Evolutionary conservation across 768 basidiomycete genomes (phyloP).

Genomic region (Macrocybe gigantea): DNA sequence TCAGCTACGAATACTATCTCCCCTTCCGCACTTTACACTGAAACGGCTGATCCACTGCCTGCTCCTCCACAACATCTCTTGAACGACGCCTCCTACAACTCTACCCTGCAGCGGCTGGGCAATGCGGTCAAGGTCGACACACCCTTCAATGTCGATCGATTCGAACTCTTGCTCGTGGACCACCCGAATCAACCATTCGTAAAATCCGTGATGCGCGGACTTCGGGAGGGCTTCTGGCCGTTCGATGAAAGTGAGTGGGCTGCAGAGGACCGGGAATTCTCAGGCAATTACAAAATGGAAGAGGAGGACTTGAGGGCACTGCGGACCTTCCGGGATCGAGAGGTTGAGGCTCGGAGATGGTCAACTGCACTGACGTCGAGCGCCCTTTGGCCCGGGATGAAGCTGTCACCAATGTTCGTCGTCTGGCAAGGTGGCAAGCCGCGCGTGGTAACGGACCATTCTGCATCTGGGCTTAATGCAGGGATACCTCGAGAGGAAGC

Average conservation of each 20-base stretch:
- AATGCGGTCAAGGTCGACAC: conserved; percentile 15
- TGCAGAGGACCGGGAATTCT: background rate
- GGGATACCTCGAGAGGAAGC: conserved; percentile 11
- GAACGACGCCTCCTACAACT: conserved; percentile 4
- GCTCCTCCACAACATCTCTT: conserved; percentile 8
- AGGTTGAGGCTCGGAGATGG: background rate
- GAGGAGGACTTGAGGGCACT: conserved; percentile 1
- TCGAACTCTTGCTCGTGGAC: conserved; percentile 12
- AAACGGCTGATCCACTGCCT: conserved; percentile 8
- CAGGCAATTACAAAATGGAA: background rate
- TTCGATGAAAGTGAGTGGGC: conserved; percentile 6
- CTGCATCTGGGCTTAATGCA: conserved; percentile 15
- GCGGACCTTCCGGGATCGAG: conserved; percentile 4
- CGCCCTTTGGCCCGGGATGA: conserved; percentile 8
- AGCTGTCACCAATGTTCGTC: conserved; percentile 12
- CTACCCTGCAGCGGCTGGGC: conserved; percentile 5
- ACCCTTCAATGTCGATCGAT: conserved; percentile 24
- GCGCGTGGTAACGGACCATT: conserved; percentile 16
- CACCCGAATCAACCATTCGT: conserved; percentile 34
- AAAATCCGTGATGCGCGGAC: conserved; percentile 14
- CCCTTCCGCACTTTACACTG: conserved; percentile 7
- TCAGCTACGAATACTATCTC: conserved; percentile 5
- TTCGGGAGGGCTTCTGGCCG: conserved; percentile 36
- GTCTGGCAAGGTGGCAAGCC: conserved; percentile 14
- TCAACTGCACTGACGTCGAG: conserved; percentile 1